Evolutionary conservation across 177 flowering plant genomes (phyloP).

Genomic region (Vitis hybrid): DNA sequence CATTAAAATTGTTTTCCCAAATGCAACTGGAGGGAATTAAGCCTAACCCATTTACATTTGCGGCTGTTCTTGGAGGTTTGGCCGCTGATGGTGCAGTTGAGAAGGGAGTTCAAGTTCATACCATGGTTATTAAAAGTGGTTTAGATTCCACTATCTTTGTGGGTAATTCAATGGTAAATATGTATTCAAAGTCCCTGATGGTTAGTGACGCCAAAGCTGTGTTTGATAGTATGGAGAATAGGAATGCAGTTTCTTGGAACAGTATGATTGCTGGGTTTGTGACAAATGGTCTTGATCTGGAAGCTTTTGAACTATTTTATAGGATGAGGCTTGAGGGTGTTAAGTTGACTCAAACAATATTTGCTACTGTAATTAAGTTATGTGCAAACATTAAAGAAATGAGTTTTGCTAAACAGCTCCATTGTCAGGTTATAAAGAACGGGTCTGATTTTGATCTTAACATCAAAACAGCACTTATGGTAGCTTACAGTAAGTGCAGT

Average conservation of each 20-base stretch:
- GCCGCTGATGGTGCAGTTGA: constrained; percentile 42
- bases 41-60: constrained; percentile 75
- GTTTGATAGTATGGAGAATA: constrained; percentile 49
- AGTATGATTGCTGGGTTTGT: constrained; percentile 67
- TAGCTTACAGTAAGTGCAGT: constrained; percentile 60
- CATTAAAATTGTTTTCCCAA: constrained; percentile 34
- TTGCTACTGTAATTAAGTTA: constrained; percentile 50
- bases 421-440: constrained; percentile 51
- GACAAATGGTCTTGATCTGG: constrained; percentile 51
- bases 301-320: constrained; percentile 59
- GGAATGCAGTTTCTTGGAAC: constrained; percentile 70
- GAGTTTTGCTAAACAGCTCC: constrained; percentile 64
- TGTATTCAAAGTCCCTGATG: constrained; percentile 71
- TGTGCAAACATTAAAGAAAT: constrained; percentile 58
- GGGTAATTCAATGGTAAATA: constrained; percentile 69
- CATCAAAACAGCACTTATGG: constrained; percentile 64
- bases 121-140: constrained; percentile 61
- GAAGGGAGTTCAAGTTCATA: constrained; percentile 57
- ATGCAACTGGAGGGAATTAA: constrained; percentile 60
- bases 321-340: constrained; percentile 57
- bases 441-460: constrained; percentile 48
- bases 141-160: constrained; percentile 42
- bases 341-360: constrained; percentile 42
- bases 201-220: constrained; percentile 49
- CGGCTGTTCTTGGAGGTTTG: constrained; percentile 63